phyloP scores from a whole-genome alignment of 1,284 basidiomycete genomes.

The Ganoderma multipileum region DNA sequence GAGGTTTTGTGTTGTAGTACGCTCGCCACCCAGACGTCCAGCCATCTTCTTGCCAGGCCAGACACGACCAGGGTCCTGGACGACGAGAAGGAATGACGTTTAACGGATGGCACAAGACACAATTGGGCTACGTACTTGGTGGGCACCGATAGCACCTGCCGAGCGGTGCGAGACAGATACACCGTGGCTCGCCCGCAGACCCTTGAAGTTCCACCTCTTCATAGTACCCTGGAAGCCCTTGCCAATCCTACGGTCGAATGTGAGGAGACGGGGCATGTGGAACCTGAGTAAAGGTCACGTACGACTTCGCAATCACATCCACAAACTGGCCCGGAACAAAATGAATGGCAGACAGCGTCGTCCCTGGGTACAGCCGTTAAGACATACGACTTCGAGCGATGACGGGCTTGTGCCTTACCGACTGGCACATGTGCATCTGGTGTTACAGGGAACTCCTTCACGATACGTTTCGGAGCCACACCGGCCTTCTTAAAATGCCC shows the following conservation, averaged over 20 bases:
- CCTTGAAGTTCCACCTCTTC: constrained; percentile 96
- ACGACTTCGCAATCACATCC: constrained; percentile 94
- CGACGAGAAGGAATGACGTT: constrained; percentile 7
- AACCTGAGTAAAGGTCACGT: constrained; percentile 42
- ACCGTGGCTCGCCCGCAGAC: constrained; percentile 95
- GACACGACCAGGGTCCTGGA: constrained; percentile 92
- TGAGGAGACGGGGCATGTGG: not conserved
- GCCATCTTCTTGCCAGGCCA: constrained; percentile 99
- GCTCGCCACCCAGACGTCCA: constrained; percentile 88
- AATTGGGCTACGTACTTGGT: constrained; percentile 70
- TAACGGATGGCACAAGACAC: not conserved
- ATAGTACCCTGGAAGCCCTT: constrained; percentile 98
- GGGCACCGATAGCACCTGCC: constrained; percentile 92
- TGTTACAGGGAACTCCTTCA: constrained; percentile 91
- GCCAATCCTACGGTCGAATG: constrained; percentile 70
- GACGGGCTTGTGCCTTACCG: constrained; percentile 57
- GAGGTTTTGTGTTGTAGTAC: constrained; percentile 89
- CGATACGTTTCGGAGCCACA: constrained; percentile 85
- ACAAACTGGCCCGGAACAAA: constrained; percentile 98
- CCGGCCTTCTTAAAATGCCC: constrained; percentile 90
- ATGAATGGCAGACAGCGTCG: constrained; percentile 89
- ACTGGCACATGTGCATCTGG: constrained; percentile 90
- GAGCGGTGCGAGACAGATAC: constrained; percentile 95
- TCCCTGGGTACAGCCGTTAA: constrained; percentile 58
- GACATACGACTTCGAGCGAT: constrained; percentile 9